Evolutionary conservation across 768 basidiomycete species (phyloP).

Genomic region (Galerina sulciceps): DNA sequence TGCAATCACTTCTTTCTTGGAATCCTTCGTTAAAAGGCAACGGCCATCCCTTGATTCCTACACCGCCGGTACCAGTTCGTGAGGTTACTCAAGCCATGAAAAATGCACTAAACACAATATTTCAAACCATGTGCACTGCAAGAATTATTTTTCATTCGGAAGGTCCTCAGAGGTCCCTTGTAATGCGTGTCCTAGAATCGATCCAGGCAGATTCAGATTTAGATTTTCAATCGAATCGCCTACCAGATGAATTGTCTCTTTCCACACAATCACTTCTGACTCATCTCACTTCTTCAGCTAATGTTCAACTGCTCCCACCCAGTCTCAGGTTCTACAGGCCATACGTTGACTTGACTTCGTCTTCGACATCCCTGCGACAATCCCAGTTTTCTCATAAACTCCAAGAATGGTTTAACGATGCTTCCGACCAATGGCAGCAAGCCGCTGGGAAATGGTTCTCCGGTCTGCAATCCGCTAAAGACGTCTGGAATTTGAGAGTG

Average conservation of each 20-base stretch:
- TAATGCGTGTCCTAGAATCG: conserved; percentile 57
- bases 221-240: conserved; percentile 18
- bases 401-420: conserved; percentile 66
- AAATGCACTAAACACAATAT: conserved; percentile 56
- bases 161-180: conserved; percentile 45
- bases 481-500: conserved; percentile 73
- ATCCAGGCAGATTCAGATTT: conserved; percentile 58
- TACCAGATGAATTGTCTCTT: conserved; percentile 60
- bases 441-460: conserved; percentile 61
- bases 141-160: conserved; percentile 59
- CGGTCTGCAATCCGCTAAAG: conserved; percentile 60
- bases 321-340: conserved; percentile 81
- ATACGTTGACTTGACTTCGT: conserved; percentile 74
- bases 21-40: conserved; percentile 10
- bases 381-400: conserved; percentile 50
- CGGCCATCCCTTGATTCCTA: not conserved
- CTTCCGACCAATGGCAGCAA: conserved; percentile 45
- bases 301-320: conserved; percentile 76
- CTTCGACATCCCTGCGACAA: conserved; percentile 54
- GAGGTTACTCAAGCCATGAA: conserved; percentile 60
- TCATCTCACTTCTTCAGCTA: conserved; percentile 80
- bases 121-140: conserved; percentile 59
- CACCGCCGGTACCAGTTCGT: conserved; percentile 24
- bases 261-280: conserved; percentile 71
- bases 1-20: conserved; percentile 50